Percentiles rank a stretch among this genome's conserved stretches.
phyloP scores from a whole-genome alignment of 2,329 filamentous ascomycete species.

The Aspergillus tanneri region DNA sequence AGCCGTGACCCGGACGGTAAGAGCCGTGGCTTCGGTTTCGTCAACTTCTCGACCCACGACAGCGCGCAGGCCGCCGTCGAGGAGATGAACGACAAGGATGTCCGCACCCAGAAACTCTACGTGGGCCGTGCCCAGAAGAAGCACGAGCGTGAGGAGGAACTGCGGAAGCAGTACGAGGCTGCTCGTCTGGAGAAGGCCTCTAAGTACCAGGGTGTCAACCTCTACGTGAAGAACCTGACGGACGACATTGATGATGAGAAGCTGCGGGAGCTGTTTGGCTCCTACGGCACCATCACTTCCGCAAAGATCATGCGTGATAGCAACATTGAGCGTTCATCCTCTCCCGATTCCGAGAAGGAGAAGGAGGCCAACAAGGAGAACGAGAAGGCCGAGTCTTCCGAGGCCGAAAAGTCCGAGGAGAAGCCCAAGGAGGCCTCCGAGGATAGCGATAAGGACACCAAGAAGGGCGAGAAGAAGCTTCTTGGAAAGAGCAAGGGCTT shows the following conservation, averaged over 20 bases:
- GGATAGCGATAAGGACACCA: conserved; percentile 56
- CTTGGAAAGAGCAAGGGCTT: conserved; percentile 99
- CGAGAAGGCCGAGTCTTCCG: conserved; percentile 47
- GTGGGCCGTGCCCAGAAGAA: conserved; percentile 99
- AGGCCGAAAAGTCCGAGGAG: conserved; percentile 52
- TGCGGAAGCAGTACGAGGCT: conserved; percentile 97
- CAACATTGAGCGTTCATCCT: conserved; percentile 41
- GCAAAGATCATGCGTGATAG: conserved; percentile 98
- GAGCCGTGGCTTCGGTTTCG: conserved; percentile 93
- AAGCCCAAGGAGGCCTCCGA: conserved; percentile 40
- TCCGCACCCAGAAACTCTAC: conserved; percentile 93
- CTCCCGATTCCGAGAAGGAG: conserved; percentile 50
- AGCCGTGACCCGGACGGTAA: conserved; percentile 86
- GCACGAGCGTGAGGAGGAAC: conserved; percentile 98
- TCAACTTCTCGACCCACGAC: conserved; percentile 93
- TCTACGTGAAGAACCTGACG: conserved; percentile 98
- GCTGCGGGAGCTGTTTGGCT: conserved; percentile 86
- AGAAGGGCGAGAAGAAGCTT: conserved; percentile 60
- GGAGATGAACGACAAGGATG: conserved; percentile 85
- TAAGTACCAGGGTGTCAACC: conserved; percentile 99
- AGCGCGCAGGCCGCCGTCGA: conserved; percentile 83
- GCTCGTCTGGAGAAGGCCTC: conserved; percentile 96
- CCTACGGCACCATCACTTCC: conserved; percentile 93
- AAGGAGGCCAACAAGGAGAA: conserved; percentile 43
- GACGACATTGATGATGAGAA: conserved; percentile 98